Evolutionary conservation across 345 rosid genomes (phyloP), one percentile per base, ranked within the genome.

Genomic region (Ricinus communis): DNA sequence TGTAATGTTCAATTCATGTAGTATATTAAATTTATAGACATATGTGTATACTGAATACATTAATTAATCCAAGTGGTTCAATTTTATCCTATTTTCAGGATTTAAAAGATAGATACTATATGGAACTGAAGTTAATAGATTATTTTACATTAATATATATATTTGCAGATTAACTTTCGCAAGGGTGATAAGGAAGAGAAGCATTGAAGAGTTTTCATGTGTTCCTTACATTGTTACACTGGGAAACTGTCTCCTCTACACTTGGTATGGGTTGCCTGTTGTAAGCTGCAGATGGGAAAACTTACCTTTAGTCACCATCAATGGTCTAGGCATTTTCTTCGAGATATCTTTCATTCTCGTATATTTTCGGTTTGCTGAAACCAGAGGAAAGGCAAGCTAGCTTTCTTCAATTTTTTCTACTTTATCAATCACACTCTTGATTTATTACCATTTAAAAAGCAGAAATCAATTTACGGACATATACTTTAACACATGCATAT

Each of bases 251-350:
- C 85, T 94, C 33, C 72, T 94, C 0, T 90, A 83, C 70, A 88
- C 90, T 57, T 90, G 96, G 96, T 94, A 94, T 40, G 98, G 92
- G 25, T 61, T 87, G 75, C 98, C 98, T 0, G 61, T 90, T 11
- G 97, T 91, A 36, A 94, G 97, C 87, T 62, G 74, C 83, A 71
- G 57, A 71, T 91, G 93, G 97, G 97, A 91, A 68, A 91, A 94
- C 73, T 83, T 90, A 63, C 89, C 88, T 1, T 74, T 91, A 18
- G 83, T 85, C 69, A 88, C 96, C 66, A 83, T 88, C 80, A 91
- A 94, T 25, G 93, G 91, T 41, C 49, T 87, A 1, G 98, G 98
- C 70, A 82, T 89, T 66, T 36, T 94, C 74, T 81, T 90, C 16
- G 88, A 94, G 87, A 16, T 79, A 45, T 79, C 86, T 68, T 94